Conservation (phyloP, 345 rosid genomes). For the Hypericum androsaemum region DNA sequence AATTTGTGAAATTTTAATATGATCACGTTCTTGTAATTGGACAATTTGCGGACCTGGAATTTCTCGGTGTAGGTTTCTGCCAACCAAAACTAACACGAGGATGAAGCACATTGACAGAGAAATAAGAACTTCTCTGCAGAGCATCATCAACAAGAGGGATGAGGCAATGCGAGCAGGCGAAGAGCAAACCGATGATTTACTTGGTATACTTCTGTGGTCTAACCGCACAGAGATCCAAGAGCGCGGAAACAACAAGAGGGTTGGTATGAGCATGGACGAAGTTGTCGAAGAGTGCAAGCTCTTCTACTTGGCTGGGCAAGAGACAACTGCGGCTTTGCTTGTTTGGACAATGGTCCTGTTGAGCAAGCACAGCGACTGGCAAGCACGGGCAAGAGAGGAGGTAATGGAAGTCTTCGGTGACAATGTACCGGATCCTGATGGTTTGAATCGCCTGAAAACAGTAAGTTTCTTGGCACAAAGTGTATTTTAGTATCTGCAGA, state of each 20-base stretch:
- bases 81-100: conserved; percentile 31
- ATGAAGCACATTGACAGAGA: conserved; percentile 28
- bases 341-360: conserved; percentile 18
- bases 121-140: conserved; percentile 16
- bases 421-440: conserved; percentile 9
- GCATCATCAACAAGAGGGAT: conserved; percentile 30
- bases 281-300: conserved; percentile 18
- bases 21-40: too few relatives aligned
- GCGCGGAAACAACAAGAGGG: not conserved
- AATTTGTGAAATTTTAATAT: not conserved
- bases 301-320: conserved; percentile 17
- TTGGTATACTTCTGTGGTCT: conserved; percentile 37
- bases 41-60: too few relatives aligned
- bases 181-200: conserved; percentile 23
- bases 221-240: conserved; percentile 29
- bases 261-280: conserved; percentile 30
- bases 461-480: conserved; percentile 1
- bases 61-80: conserved; percentile 31
- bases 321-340: conserved; percentile 11
- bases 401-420: conserved; percentile 11
- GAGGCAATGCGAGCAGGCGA: conserved; percentile 26
- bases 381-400: conserved; percentile 14
- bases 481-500: too few relatives aligned
- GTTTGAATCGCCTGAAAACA: conserved; percentile 16
- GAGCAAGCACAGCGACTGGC: conserved; percentile 11